Percentiles rank a stretch among this genome's conserved stretches.
Conservation (phyloP, 306 rosid species). For the Corylus americana region DNA sequence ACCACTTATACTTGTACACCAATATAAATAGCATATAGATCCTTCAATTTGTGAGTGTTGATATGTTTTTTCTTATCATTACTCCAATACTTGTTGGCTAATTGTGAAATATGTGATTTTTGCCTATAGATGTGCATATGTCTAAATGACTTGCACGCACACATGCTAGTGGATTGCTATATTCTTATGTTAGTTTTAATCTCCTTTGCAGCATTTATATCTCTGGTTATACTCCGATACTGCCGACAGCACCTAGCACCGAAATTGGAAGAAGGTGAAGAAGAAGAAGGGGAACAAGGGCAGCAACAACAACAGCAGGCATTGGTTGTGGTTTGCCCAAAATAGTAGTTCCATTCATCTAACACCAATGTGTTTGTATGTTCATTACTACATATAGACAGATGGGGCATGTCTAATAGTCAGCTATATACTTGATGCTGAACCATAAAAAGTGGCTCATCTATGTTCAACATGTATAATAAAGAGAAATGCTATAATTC, state of each 20-base stretch:
- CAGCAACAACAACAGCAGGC: constrained; percentile 42
- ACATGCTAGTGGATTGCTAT: too few relatives aligned
- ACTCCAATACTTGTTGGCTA: too few relatives aligned
- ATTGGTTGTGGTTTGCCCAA: constrained; percentile 25
- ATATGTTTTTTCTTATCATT: too few relatives aligned
- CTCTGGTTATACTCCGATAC: constrained; percentile 62
- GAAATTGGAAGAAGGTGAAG: constrained; percentile 40
- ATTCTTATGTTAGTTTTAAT: not conserved
- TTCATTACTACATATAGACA: not conserved
- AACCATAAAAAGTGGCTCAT: not conserved
- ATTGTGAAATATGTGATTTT: too few relatives aligned
- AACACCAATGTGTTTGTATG: not conserved
- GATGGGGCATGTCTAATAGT: not conserved
- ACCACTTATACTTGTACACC: too few relatives aligned
- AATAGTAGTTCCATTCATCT: constrained; percentile 14
- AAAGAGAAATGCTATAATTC: too few relatives aligned
- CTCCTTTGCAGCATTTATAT: constrained; percentile 65
- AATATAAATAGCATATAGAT: too few relatives aligned
- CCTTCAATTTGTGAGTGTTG: too few relatives aligned
- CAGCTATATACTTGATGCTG: not conserved
- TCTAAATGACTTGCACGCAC: too few relatives aligned
- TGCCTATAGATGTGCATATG: too few relatives aligned
- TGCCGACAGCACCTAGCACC: constrained; percentile 53
- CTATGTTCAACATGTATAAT: not conserved
- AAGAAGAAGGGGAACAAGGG: constrained; percentile 27